Percentiles rank a stretch among this genome's conserved stretches.
Evolutionary conservation across 495 filamentous ascomycete species (phyloP).

Genomic region (Podospora bellae-mahoneyi): DNA sequence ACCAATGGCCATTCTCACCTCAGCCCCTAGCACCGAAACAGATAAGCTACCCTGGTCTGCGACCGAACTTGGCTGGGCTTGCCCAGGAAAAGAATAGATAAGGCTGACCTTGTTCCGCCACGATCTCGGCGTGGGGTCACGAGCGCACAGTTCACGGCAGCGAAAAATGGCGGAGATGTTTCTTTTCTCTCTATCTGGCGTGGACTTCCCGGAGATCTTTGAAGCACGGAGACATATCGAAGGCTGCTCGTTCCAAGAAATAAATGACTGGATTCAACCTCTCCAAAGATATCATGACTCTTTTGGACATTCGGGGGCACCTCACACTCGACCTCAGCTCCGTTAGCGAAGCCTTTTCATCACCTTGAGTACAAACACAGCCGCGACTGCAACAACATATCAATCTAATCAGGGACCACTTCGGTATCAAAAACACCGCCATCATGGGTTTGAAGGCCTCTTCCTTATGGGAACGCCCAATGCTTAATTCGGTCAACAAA

Average conservation of each 20-base stretch:
- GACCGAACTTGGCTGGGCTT: neutral
- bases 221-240: neutral
- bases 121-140: constrained; percentile 4
- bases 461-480: constrained; percentile 56
- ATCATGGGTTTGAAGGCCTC: constrained; percentile 47
- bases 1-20: neutral
- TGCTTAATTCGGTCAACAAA: constrained; percentile 70
- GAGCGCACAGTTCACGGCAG: neutral
- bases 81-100: constrained; percentile 1
- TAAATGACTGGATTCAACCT: neutral
- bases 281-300: neutral
- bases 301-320: neutral
- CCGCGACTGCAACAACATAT: neutral
- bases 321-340: neutral
- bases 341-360: neutral
- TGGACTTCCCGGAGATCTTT: neutral
- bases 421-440: neutral
- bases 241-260: neutral
- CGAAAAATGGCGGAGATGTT: neutral
- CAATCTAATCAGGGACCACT: neutral
- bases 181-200: neutral
- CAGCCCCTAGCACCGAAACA: neutral
- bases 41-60: constrained; percentile 1
- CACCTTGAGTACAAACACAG: neutral
- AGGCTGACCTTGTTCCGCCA: neutral